A percentile compares a stretch with the other conserved stretches of the same genome.
Evolutionary conservation across 768 basidiomycete genomes (phyloP).

Genomic region (Russula emetica): DNA sequence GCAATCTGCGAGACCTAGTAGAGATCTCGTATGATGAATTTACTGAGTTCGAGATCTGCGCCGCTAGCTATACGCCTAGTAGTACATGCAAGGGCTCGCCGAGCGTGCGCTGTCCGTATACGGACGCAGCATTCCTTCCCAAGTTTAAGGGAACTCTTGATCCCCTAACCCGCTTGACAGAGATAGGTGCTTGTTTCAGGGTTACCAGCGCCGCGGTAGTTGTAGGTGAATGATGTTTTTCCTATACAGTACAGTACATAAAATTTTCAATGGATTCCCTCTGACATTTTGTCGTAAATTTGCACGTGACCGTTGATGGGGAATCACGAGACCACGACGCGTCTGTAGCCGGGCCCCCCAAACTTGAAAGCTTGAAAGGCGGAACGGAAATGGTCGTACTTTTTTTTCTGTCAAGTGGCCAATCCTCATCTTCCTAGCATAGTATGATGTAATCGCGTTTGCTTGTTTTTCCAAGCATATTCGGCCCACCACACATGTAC

Average conservation of each 20-base stretch:
- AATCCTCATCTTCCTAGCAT: no score
- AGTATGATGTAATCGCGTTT: no score
- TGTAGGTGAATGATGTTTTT: background rate
- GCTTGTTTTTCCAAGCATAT: no score
- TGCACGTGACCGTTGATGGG: background rate
- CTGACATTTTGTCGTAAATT: no score
- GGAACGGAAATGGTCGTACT: no score
- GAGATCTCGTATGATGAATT: constrained; percentile 94
- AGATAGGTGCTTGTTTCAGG: constrained; percentile 76
- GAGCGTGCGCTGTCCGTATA: constrained; percentile 81
- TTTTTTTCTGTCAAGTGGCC: no score
- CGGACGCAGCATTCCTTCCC: constrained; percentile 83
- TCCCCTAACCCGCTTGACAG: constrained; percentile 67
- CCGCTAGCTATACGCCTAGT: constrained; percentile 84
- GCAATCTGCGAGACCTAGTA: constrained; percentile 89
- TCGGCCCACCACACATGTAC: no score
- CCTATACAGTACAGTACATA: constrained; percentile 8
- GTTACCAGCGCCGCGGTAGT: constrained; percentile 68
- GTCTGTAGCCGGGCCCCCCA: background rate
- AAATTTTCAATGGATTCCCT: constrained; percentile 1
- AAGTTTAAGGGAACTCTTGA: constrained; percentile 81
- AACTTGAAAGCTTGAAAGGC: no score
- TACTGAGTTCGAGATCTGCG: constrained; percentile 92
- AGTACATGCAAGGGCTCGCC: constrained; percentile 90
- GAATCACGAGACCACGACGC: constrained; percentile 18